These are phyloP conservation scores for Kalmanozyma brasiliensis DNA, from an alignment of 1,284 basidiomycete genomes.

Conservation along the genomic window DNA sequence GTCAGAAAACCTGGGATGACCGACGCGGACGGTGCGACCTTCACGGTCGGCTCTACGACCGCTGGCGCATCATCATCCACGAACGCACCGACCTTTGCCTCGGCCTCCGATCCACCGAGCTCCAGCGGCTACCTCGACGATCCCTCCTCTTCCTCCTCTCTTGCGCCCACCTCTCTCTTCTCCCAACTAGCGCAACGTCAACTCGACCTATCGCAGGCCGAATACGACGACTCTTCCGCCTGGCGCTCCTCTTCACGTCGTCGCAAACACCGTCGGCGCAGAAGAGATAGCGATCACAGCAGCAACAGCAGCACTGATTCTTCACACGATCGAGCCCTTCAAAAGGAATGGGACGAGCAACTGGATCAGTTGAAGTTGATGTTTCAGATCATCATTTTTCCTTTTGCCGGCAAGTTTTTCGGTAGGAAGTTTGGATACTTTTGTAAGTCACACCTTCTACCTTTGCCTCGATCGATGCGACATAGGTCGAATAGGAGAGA, in stretches of 20 bases:
- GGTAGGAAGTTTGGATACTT: slow-evolving; percentile 47
- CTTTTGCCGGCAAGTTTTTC: slow-evolving; percentile 51
- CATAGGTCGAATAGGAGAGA: too few species aligned
- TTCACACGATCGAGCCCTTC: slow-evolving; percentile 14
- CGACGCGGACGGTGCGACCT: too few species aligned
- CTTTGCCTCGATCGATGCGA: neutral
- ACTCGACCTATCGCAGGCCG: slow-evolving; percentile 3
- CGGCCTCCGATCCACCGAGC: neutral
- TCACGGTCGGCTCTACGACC: too few species aligned
- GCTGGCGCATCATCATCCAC: too few species aligned
- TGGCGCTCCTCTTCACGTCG: slow-evolving; percentile 2
- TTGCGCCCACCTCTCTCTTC: slow-evolving; percentile 17
- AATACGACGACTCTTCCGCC: slow-evolving; percentile 10
- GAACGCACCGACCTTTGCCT: too few species aligned
- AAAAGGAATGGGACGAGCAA: slow-evolving; percentile 53
- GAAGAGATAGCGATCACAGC: neutral
- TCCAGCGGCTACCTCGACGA: slow-evolving; percentile 25
- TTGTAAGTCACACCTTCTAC: slow-evolving; percentile 23
- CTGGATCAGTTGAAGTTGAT: slow-evolving; percentile 44
- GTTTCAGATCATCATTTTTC: slow-evolving; percentile 49
- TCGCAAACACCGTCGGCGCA: neutral
- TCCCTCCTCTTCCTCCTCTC: neutral
- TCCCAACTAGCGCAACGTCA: slow-evolving; percentile 18
- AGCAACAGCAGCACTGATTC: neutral
- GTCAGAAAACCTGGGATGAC: too few species aligned